Conservation (phyloP, 2,329 filamentous ascomycete species). For the Reticulascus tulasneorum region DNA sequence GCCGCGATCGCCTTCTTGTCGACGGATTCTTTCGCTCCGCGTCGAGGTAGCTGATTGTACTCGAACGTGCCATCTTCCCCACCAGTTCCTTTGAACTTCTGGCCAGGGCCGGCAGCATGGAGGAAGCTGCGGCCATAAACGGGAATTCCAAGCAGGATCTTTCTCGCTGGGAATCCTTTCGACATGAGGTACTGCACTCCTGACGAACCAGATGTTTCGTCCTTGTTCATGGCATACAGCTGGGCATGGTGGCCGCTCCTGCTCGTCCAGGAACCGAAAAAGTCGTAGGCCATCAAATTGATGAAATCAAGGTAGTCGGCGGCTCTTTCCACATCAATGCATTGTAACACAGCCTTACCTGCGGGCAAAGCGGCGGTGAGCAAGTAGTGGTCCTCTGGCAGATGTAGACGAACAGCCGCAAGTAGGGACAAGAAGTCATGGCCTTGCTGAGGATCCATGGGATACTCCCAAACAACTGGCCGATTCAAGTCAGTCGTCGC, state of each 20-base stretch:
- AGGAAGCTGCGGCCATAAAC: slow-evolving; percentile 74
- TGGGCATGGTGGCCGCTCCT: slow-evolving; percentile 73
- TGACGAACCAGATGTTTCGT: slow-evolving; percentile 62
- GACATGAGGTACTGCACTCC: slow-evolving; percentile 62
- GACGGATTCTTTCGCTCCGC: slow-evolving; percentile 59
- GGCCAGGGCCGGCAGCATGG: slow-evolving; percentile 59
- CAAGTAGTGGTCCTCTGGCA: slow-evolving; percentile 66
- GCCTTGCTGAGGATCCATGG: slow-evolving; percentile 61
- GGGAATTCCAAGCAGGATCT: slow-evolving; percentile 73
- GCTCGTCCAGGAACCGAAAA: slow-evolving; percentile 66
- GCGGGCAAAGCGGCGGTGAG: slow-evolving; percentile 71
- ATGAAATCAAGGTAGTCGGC: slow-evolving; percentile 67
- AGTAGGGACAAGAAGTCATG: slow-evolving; percentile 67
- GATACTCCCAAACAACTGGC: slow-evolving; percentile 78
- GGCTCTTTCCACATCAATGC: slow-evolving; percentile 63
- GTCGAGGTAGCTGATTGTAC: slow-evolving; percentile 64
- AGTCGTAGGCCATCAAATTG: slow-evolving; percentile 80
- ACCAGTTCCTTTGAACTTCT: slow-evolving; percentile 50
- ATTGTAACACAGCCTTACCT: slow-evolving; percentile 59
- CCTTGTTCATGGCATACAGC: slow-evolving; percentile 59
- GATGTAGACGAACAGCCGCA: slow-evolving; percentile 58
- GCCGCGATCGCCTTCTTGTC: slow-evolving; percentile 67
- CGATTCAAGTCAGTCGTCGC: slow-evolving; percentile 6
- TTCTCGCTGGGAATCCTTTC: slow-evolving; percentile 63
- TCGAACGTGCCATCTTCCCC: slow-evolving; percentile 71